Base-by-base conservation (phyloP, 768 basidiomycete genomes). In the Collybia sordida region DNA sequence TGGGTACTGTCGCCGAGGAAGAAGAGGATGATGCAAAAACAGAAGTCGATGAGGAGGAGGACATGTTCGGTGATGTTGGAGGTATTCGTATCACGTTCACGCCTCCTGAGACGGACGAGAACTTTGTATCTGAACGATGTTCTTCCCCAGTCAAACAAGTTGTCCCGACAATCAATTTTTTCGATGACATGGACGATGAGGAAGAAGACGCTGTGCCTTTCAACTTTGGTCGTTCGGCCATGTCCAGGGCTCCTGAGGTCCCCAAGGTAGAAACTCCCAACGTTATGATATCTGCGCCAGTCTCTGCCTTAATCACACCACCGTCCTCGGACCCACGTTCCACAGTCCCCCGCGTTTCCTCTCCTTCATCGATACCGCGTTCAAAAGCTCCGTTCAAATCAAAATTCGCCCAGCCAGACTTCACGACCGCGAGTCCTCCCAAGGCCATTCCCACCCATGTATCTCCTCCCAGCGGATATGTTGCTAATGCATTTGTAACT, bases 51-150 rank as follows among this genome's bases (percentile, higher is more conserved):
- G 71, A 71, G 21, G 77, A 77, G 12, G 74, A 74, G 18, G 77
- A 81, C 37, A 76, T 82, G 56, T 73, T 82, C 47, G 84, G 83
- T 24, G 80, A 85, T 49, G 79, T 80, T 37, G 81, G 83, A 22
- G 89, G 88, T 4, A 87, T 91, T 61, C 82, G 77, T 53, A 89
- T 90, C 57, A 86, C 77, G 3, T 89, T 90, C 53, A 82, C 80
- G 3, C 79, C 83, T 17, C 84, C 88, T n/a, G 68, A 62, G 19
- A 62, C 70, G 9, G 73, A 72, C 21, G 72, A 72, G 34, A 63
- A 64, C 21, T 63, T 63, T 21, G 58, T 54, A 15, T 50, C 59
- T 24, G 61, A 68, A 11, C 61, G 68, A 22, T 59, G 60, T 21
- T 36, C 66, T 39, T 60, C 66, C 15, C 64, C 68, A 44, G 51